Percentiles rank a stretch among this genome's conserved stretches.
Conservation (phyloP, 2,329 filamentous ascomycete species). For the Truncatella angustata region DNA sequence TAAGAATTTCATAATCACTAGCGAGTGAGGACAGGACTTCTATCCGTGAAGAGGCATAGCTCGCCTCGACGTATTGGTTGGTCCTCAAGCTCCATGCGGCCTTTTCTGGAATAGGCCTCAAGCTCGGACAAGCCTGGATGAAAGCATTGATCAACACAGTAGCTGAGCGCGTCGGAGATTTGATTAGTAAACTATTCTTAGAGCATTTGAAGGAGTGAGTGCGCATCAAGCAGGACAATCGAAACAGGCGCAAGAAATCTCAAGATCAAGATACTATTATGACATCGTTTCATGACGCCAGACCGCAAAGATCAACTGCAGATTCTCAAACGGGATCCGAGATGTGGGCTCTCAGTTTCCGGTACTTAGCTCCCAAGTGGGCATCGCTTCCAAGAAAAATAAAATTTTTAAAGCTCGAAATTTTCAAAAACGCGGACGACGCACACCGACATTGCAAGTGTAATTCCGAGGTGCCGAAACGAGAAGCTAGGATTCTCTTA, state of each 20-base stretch:
- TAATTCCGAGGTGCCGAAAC: conserved; percentile 4
- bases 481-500: neutral
- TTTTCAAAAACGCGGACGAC: too few species aligned
- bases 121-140: neutral
- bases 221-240: too few species aligned
- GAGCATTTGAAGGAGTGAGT: too few species aligned
- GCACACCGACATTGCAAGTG: conserved; percentile 2
- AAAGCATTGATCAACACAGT: conserved; percentile 1
- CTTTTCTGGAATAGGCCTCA: neutral
- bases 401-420: too few species aligned
- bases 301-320: neutral
- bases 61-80: conserved; percentile 6
- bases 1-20: neutral
- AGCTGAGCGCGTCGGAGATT: neutral
- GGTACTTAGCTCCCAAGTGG: neutral
- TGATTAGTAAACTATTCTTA: conserved; percentile 2
- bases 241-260: too few species aligned
- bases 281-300: neutral
- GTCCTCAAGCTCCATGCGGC: neutral
- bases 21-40: neutral
- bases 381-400: neutral
- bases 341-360: neutral
- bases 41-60: conserved; percentile 1
- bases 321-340: neutral
- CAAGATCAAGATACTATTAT: neutral